Base-by-base conservation (phyloP, 2,329 filamentous ascomycete species). In the Aureobasidium sp. region DNA sequence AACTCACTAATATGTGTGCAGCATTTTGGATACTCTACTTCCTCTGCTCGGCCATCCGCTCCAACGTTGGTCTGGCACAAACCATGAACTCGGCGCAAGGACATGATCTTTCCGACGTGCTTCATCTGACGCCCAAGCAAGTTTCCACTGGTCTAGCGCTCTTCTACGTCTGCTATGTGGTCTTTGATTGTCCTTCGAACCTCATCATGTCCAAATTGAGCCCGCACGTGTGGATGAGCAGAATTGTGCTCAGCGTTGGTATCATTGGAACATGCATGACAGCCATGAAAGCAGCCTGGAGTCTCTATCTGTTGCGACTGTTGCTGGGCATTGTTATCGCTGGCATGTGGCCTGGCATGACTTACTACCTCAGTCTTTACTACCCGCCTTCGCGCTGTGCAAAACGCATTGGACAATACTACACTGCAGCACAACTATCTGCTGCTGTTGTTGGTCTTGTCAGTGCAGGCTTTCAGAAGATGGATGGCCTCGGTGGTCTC, bases 301-400 rank as follows among this genome's bases (percentile, higher is more conserved):
- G 90, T 70, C 80, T 96, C 68, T 92, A 93, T 29, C 79, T 96
- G n/a, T 81, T 96, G 31, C 87, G 91, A 8, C 87, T 96, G 62
- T 80, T 96, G 12, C 83, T 96, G 7, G 91, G 91, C 52, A 82
- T 94, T 15, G 91, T 96, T 27, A 92, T 92, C 71, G 91, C 91
- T 1, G 91, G 91, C 51, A 91, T 96, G 87, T 96, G 91, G 91
- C 91, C 91, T 0, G 91, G 91, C 55, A 96, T 96, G 91, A 85
- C 90, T 11, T 94, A 94, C 73, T 96, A 96, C 71, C 80, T 96
- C 51, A 95, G 91, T 0, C 81, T 96, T 8, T 96, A 96, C 79
- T 96, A 96, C 71, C 91, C 91, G 7, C 91, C 91, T 0, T 90
- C 89, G 6, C 83, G 89, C 14, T 94, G 88, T 1, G 91, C 89